phyloP scores from a whole-genome alignment of 306 rosid species.

The Sphenostylis stenocarpa region DNA sequence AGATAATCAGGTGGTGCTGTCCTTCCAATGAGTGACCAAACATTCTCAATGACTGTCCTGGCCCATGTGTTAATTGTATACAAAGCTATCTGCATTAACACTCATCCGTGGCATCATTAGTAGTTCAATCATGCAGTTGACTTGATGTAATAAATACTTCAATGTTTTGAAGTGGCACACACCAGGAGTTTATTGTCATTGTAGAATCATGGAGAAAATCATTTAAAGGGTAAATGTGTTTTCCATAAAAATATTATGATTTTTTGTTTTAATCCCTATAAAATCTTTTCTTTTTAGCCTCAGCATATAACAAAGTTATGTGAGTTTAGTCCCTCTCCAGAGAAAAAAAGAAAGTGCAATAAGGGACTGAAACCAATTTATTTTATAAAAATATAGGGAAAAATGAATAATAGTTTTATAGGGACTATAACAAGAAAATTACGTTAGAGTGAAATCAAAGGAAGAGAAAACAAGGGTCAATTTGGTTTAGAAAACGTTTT shows the following conservation, averaged over 20 bases:
- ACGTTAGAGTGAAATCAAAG: too few species aligned
- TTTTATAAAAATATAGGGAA: too few species aligned
- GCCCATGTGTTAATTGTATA: slow-evolving; percentile 82
- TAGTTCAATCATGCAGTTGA: background rate
- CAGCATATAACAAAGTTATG: background rate
- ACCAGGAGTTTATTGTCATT: background rate
- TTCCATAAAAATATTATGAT: background rate
- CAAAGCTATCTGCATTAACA: slow-evolving; percentile 63
- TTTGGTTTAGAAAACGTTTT: too few species aligned
- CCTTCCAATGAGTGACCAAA: slow-evolving; percentile 64
- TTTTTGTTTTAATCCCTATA: background rate
- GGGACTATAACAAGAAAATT: too few species aligned
- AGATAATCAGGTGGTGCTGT: slow-evolving; percentile 81
- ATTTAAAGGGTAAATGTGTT: background rate
- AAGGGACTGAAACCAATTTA: too few species aligned
- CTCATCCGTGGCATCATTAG: slow-evolving; percentile 9
- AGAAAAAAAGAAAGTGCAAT: too few species aligned
- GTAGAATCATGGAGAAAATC: background rate
- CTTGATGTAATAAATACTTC: background rate
- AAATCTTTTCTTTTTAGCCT: background rate
- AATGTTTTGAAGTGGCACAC: background rate
- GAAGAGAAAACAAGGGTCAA: too few species aligned
- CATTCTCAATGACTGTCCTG: slow-evolving; percentile 76
- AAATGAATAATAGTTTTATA: too few species aligned
- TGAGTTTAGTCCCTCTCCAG: too few species aligned